Conservation (phyloP, 139 green algal species). For the Chlamydomonas schloesseri region DNA sequence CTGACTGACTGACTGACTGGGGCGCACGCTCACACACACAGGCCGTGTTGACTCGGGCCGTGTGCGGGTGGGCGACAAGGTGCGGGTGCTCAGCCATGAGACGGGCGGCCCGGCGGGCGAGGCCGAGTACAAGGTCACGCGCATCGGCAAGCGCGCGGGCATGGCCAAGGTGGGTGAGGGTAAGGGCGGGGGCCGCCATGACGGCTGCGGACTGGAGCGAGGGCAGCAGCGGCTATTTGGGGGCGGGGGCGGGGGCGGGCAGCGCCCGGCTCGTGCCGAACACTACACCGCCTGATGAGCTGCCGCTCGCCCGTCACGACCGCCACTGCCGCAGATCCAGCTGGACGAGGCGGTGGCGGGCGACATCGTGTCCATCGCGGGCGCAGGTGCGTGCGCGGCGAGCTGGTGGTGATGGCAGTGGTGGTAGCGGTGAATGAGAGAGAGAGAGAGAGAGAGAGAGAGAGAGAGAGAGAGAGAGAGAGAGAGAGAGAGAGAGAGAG, state of each 20-base stretch:
- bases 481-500: too few relatives aligned
- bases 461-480: too few relatives aligned
- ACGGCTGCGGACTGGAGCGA: not conserved
- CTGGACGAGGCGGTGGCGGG: conserved; percentile 78
- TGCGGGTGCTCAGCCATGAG: conserved; percentile 55
- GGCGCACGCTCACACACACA: not conserved
- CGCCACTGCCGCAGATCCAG: too few relatives aligned
- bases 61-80: conserved; percentile 72
- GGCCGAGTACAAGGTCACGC: conserved; percentile 62
- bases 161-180: conserved; percentile 53
- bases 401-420: too few relatives aligned
- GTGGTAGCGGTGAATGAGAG: too few relatives aligned
- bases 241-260: not conserved
- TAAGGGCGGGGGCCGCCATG: not conserved
- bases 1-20: too few relatives aligned
- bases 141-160: conserved; percentile 81
- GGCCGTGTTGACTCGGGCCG: conserved; percentile 77
- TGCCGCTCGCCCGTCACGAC: not conserved
- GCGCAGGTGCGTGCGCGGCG: conserved; percentile 45
- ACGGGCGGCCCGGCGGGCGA: not conserved
- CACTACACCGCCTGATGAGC: too few relatives aligned
- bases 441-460: too few relatives aligned
- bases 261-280: not conserved
- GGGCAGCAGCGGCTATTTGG: not conserved
- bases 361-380: conserved; percentile 87